A percentile compares a stretch with the other conserved stretches of the same genome.
phyloP scores from a whole-genome alignment of 1,284 basidiomycete species.

The Ustilago vetiveriae region DNA sequence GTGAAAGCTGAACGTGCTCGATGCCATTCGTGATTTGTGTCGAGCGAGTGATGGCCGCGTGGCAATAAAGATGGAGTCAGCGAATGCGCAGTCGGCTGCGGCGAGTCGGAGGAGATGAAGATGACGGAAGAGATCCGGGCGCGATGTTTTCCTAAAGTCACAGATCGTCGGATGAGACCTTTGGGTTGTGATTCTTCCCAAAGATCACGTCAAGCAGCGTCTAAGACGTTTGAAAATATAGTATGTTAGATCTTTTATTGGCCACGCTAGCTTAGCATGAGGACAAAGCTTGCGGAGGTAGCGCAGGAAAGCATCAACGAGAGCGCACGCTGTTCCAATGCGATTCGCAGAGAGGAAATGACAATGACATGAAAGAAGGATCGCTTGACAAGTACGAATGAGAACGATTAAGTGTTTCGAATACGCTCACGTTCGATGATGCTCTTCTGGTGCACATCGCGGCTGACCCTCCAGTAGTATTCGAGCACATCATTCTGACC shows the following conservation, averaged over 20 bases:
- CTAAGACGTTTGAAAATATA: no score
- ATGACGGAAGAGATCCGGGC: background rate
- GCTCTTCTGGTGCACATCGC: conserved; percentile 57
- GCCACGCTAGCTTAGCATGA: no score
- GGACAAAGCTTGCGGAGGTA: no score
- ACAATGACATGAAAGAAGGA: background rate
- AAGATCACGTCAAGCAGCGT: conserved; percentile 9
- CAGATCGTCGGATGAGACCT: background rate
- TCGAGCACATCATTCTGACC: conserved; percentile 60
- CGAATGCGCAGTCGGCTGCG: no score
- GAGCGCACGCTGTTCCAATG: no score
- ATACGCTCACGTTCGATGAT: conserved; percentile 51
- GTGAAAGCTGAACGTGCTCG: background rate
- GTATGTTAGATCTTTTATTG: no score
- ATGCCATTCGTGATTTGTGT: conserved; percentile 13
- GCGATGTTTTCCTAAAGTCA: background rate
- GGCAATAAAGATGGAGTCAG: no score
- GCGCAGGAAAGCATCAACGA: no score
- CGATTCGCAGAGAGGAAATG: no score
- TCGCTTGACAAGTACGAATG: background rate
- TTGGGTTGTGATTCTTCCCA: no score
- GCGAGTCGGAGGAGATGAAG: no score
- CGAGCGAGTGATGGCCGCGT: no score
- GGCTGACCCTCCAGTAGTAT: conserved; percentile 63
- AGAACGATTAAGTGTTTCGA: conserved; percentile 15